Base-by-base conservation (phyloP, 257 asterid genomes). In the Gentiana dahurica region DNA sequence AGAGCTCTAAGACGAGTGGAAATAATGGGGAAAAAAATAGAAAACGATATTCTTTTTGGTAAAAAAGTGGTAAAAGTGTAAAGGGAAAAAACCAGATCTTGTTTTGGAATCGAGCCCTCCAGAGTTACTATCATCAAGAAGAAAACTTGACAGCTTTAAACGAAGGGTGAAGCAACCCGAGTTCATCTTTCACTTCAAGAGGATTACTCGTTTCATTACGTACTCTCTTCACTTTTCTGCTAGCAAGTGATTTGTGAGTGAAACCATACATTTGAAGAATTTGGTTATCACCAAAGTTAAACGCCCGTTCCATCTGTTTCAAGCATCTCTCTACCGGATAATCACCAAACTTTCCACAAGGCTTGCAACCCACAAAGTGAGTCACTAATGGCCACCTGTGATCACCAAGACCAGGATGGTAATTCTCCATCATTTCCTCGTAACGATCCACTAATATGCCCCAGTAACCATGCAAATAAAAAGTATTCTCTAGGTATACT, bases 311-410 rank as follows among this genome's bases (percentile, higher is more conserved):
- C 97, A 89, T 86, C 76, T 90, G 96, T 65, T 81, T 90, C 79
- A 90, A 80, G 61, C 98, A 90, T 69, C 85, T 82, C 84, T 87
- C 98, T 5, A 87, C 92, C 0, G 96, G 77, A 65, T 82, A 82
- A 84, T 90, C 98, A 60, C 95, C 92, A 15, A 87, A 82, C 56
- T 87, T 90, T 33, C 82, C 94, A 71, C 98, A 91, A 49, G 98
- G 98, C 75, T 91, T 91, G 66, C 98, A 91, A 34, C 98, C 98
- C 75, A 91, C 98, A 72, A 91, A 91, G 71, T 91, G 98, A 64
- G 98, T 91, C 37, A 91, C 95, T 12, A 91, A 79, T 3, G 98
- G 98, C 98, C 98, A 91, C 47, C 98, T 64, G 34, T 85, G 87
- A 65, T 91, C 98, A 0, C 98, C 98, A 24, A 79, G 62, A 0